phyloP scores from a whole-genome alignment of 768 basidiomycete genomes.

The Coprinopsis sp. region DNA sequence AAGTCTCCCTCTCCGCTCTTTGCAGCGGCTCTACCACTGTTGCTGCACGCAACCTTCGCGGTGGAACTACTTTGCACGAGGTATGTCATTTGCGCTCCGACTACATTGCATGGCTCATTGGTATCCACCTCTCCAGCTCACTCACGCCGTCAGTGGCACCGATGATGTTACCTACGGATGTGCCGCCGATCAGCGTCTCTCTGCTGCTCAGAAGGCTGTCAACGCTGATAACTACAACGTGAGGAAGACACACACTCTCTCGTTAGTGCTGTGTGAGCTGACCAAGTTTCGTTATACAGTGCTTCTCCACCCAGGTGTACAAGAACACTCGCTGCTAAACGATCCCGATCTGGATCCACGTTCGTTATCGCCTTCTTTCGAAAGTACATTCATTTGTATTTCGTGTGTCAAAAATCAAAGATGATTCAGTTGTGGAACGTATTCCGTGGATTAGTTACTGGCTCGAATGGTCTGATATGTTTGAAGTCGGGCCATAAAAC shows the following conservation, averaged over 20 bases:
- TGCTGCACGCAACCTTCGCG: constrained; percentile 40
- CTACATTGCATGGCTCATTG: neutral
- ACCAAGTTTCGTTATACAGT: constrained; percentile 19
- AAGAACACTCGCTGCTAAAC: constrained; percentile 34
- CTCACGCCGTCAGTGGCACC: constrained; percentile 37
- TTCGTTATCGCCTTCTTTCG: too few species aligned
- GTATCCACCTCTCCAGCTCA: constrained; percentile 24
- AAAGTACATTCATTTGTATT: too few species aligned
- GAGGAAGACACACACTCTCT: constrained; percentile 11
- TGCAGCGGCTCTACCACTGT: constrained; percentile 43
- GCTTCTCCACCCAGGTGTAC: constrained; percentile 44
- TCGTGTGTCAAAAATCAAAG: too few species aligned
- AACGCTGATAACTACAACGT: constrained; percentile 50
- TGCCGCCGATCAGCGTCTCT: constrained; percentile 34
- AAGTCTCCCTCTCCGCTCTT: constrained; percentile 32
- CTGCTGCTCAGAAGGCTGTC: constrained; percentile 25
- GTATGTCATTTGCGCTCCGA: constrained; percentile 13
- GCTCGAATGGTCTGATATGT: too few species aligned
- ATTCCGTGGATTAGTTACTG: too few species aligned
- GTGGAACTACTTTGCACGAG: constrained; percentile 45
- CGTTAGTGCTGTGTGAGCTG: neutral
- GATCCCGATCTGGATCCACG: neutral
- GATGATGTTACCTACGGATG: constrained; percentile 40
- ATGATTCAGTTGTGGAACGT: too few species aligned
- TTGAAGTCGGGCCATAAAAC: too few species aligned